These are phyloP conservation scores for Emericellopsis cladophorae DNA, from an alignment of 2,329 filamentous ascomycete species.

Conservation along the genomic window DNA sequence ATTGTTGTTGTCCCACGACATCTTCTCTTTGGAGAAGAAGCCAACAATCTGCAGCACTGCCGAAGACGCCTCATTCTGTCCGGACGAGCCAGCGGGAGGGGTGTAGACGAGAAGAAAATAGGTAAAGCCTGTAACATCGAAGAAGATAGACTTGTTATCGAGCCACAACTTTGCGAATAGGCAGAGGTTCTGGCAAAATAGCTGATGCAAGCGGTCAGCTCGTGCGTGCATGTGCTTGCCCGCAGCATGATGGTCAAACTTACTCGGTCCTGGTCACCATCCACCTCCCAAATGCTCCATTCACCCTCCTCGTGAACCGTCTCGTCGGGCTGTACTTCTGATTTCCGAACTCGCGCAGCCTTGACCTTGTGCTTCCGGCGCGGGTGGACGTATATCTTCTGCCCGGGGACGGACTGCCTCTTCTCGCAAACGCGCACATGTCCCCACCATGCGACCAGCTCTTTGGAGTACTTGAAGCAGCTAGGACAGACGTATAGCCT, in stretches of 20 bases:
- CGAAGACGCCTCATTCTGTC: not conserved
- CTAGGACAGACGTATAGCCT: constrained; percentile 76
- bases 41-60: constrained; percentile 49
- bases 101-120: constrained; percentile 86
- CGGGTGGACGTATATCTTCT: constrained; percentile 59
- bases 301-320: constrained; percentile 49
- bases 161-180: constrained; percentile 96
- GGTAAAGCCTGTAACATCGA: constrained; percentile 86
- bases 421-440: constrained; percentile 47
- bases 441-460: constrained; percentile 43
- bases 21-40: constrained; percentile 99
- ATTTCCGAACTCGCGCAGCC: constrained; percentile 19
- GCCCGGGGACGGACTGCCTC: constrained; percentile 44
- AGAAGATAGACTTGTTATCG: constrained; percentile 97
- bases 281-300: constrained; percentile 85
- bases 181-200: constrained; percentile 91
- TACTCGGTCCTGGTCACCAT: constrained; percentile 72
- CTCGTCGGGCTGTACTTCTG: constrained; percentile 26
- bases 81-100: constrained; percentile 14
- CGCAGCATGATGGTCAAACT: constrained; percentile 13
- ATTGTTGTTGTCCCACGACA: constrained; percentile 98
- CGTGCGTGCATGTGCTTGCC: not conserved
- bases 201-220: constrained; percentile 23
- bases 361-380: constrained; percentile 22
- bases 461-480: constrained; percentile 85